Conservation (phyloP, 2,329 filamentous ascomycete species). For the Penicillium vulpinum region DNA sequence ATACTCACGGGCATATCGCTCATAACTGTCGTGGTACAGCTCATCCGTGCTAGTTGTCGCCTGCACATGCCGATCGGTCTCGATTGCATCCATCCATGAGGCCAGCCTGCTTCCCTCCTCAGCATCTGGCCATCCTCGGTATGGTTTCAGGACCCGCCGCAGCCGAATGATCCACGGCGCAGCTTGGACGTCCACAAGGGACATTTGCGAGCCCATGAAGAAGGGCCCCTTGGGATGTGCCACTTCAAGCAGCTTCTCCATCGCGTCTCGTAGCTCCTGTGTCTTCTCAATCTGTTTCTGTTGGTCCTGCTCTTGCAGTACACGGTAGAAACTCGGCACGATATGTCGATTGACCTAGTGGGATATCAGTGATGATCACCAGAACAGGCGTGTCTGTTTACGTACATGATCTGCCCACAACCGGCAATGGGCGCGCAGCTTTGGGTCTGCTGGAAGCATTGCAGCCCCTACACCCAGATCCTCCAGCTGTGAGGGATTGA, state of each 20-base stretch:
- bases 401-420: conserved; percentile 78
- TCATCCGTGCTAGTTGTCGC: conserved; percentile 67
- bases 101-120: conserved; percentile 65
- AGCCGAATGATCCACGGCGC: conserved; percentile 73
- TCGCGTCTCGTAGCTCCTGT: conserved; percentile 64
- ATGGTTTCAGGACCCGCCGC: conserved; percentile 63
- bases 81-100: conserved; percentile 69
- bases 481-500: conserved; percentile 60
- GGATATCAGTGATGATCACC: conserved; percentile 15
- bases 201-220: conserved; percentile 60
- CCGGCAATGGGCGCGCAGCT: conserved; percentile 70
- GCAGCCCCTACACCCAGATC: conserved; percentile 63
- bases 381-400: background rate
- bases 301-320: conserved; percentile 65
- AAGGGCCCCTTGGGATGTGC: conserved; percentile 65
- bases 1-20: conserved; percentile 58
- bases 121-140: conserved; percentile 66
- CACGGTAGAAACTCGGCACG: conserved; percentile 72
- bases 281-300: conserved; percentile 60
- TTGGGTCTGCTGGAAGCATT: conserved; percentile 63
- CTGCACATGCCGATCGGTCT: conserved; percentile 61
- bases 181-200: conserved; percentile 72
- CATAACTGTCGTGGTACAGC: conserved; percentile 67
- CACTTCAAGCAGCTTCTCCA: conserved; percentile 61
- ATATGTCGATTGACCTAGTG: conserved; percentile 72